Base-by-base conservation (phyloP, 768 basidiomycete genomes). In the Boletus pseudopeckii region DNA sequence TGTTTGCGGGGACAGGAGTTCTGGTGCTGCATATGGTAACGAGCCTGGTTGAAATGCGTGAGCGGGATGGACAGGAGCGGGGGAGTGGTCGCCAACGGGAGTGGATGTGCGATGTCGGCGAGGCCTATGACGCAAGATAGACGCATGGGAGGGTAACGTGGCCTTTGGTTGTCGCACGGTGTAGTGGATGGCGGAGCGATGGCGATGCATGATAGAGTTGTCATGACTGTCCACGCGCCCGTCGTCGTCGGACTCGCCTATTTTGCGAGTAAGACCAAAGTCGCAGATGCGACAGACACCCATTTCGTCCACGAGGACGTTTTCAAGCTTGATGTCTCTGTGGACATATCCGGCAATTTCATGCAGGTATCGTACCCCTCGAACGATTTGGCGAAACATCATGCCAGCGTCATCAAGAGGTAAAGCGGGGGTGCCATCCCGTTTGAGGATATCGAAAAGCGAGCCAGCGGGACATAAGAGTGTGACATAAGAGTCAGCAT, bases 321-420 rank as follows among this genome's bases (percentile, higher is more conserved):
- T 99, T 73, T 98, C 97, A 54, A 97, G 82, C 75, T 99, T 99
- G 70, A 99, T 76, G 73, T 99, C 97, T 62, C 93, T 82, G 74
- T 99, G 96, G 50, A 95, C 88, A 61, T 88, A 82, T 8, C 79
- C 72, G 26, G 84, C 86, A 39, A 81, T 80, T 54, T 86, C 82
- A 69, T 96, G 92, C 65, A 96, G 71, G 72, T 94, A 94, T 48
- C 83, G 80, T 65, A 94, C 71, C 18, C 90, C 92, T 50, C 86
- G 76, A 47, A 91, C 89, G 60, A 95, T 80, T 75, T 95, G 91
- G 50, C 86, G 79, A 66, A 94, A 92, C 80, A 92, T 84, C 77
- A 84, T 86, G 47, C 89, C 89, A 4, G 80, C 85, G 63, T 91
- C 90, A 59, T 92, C 90, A 54, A 84, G 86, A 17, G 80, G 80